Percentiles rank a stretch among this genome's conserved stretches.
Conservation (phyloP, 1,284 basidiomycete species). For the Fomitopsis betulina region DNA sequence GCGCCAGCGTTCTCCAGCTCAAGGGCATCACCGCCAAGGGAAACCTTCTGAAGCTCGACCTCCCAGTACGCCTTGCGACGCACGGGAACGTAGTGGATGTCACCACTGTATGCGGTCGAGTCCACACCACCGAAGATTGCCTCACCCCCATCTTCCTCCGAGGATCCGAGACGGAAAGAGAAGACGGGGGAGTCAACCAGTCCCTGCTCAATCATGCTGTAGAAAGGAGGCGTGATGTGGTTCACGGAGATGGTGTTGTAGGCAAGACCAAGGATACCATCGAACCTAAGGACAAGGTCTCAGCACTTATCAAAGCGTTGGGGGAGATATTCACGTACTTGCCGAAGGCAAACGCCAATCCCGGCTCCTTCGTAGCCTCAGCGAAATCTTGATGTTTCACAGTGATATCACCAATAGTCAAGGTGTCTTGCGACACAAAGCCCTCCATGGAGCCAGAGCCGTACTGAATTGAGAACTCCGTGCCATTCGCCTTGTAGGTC, state of each 20-base stretch:
- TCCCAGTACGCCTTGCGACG: conserved; percentile 99
- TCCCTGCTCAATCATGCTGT: conserved; percentile 85
- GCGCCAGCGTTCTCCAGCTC: conserved; percentile 91
- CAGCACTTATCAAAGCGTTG: not conserved
- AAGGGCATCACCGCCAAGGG: conserved; percentile 81
- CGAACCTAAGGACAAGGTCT: conserved; percentile 59
- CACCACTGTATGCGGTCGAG: conserved; percentile 72
- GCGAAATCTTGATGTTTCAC: conserved; percentile 88
- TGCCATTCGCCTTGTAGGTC: conserved; percentile 90
- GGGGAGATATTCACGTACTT: conserved; percentile 52
- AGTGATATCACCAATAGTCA: conserved; percentile 82
- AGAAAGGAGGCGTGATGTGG: conserved; percentile 92
- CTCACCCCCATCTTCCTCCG: conserved; percentile 89
- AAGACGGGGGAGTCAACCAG: conserved; percentile 88
- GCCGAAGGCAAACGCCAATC: conserved; percentile 96
- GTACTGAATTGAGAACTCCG: conserved; percentile 91
- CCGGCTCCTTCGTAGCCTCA: conserved; percentile 95
- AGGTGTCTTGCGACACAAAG: conserved; percentile 84
- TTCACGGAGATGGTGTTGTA: conserved; percentile 98
- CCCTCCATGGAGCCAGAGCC: conserved; percentile 98
- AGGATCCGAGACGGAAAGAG: conserved; percentile 89
- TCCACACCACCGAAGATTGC: conserved; percentile 95
- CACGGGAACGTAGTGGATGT: conserved; percentile 86
- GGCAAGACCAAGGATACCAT: conserved; percentile 93
- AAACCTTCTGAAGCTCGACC: conserved; percentile 85